Conservation (phyloP, 306 rosid genomes). For the Dryas octopetala region DNA sequence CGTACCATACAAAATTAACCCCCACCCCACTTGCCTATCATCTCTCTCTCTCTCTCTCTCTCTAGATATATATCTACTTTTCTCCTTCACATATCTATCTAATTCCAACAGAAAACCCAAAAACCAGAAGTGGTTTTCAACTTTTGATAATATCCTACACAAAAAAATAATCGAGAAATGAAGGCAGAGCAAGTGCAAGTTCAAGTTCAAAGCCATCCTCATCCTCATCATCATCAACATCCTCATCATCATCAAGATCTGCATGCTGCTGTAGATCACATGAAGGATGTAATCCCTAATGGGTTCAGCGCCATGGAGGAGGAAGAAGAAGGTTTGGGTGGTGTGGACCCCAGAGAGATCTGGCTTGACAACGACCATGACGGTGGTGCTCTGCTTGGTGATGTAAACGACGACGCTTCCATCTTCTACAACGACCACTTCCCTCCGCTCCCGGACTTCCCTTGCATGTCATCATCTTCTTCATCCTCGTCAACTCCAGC, state of each 20-base stretch:
- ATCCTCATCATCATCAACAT: neutral
- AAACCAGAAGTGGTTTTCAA: neutral
- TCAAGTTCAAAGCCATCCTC: neutral
- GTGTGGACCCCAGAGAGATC: constrained; percentile 38
- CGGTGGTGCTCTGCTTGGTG: constrained; percentile 29
- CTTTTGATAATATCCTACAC: too few relatives aligned
- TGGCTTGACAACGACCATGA: constrained; percentile 56
- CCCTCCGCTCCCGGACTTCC: constrained; percentile 76
- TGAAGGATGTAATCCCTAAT: neutral
- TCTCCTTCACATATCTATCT: constrained; percentile 41
- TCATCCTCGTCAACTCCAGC: constrained; percentile 54
- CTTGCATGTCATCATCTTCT: constrained; percentile 95
- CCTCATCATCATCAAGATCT: constrained; percentile 37
- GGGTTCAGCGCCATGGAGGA: constrained; percentile 35
- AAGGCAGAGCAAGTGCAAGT: constrained; percentile 15
- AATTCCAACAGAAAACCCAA: constrained; percentile 27
- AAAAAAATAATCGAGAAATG: neutral
- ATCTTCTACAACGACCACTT: constrained; percentile 67
- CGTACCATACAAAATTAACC: constrained; percentile 38
- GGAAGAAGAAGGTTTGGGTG: constrained; percentile 24
- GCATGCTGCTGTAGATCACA: constrained; percentile 54
- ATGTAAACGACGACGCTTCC: constrained; percentile 41
- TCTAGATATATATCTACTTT: neutral
- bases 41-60: constrained; percentile 8
- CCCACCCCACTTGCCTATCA: constrained; percentile 22